Evolutionary conservation across 2,329 filamentous ascomycete genomes (phyloP).

Genomic region (Gaeumannomyces sp.): DNA sequence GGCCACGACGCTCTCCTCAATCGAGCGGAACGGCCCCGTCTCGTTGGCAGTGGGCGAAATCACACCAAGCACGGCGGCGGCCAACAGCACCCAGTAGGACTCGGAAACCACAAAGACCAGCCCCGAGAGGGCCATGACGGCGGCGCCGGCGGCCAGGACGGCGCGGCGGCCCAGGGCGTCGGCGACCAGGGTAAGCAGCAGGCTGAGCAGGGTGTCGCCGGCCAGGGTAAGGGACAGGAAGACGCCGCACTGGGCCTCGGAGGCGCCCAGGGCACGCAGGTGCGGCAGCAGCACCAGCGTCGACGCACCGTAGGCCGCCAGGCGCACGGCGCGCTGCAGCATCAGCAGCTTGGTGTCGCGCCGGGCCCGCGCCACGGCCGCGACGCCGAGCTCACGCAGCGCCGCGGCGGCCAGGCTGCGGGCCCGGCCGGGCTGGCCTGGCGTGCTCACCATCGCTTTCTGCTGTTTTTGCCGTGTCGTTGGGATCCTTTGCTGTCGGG

Average conservation of each 20-base stretch:
- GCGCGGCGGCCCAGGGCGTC: conserved; percentile 46
- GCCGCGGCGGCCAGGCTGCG: not conserved
- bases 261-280: conserved; percentile 42
- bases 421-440: not conserved
- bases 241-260: conserved; percentile 47
- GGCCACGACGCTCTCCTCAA: conserved; percentile 55
- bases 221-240: conserved; percentile 61
- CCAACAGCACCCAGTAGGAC: conserved; percentile 53
- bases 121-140: conserved; percentile 50
- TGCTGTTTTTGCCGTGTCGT: not conserved
- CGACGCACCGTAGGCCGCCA: conserved; percentile 56
- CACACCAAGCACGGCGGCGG: conserved; percentile 53
- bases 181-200: conserved; percentile 51
- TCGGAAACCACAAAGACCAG: conserved; percentile 44
- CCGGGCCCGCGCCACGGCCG: conserved; percentile 33
- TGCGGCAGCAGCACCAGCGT: conserved; percentile 53
- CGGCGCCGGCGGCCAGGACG: conserved; percentile 47
- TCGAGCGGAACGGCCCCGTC: conserved; percentile 56
- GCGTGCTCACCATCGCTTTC: not conserved
- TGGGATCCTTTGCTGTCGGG: too few species aligned
- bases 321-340: conserved; percentile 52
- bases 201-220: conserved; percentile 54
- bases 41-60: conserved; percentile 61
- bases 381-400: conserved; percentile 35
- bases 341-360: conserved; percentile 52